Base-by-base conservation (phyloP, 805 yeast species). In the Candida endomychidarum region DNA sequence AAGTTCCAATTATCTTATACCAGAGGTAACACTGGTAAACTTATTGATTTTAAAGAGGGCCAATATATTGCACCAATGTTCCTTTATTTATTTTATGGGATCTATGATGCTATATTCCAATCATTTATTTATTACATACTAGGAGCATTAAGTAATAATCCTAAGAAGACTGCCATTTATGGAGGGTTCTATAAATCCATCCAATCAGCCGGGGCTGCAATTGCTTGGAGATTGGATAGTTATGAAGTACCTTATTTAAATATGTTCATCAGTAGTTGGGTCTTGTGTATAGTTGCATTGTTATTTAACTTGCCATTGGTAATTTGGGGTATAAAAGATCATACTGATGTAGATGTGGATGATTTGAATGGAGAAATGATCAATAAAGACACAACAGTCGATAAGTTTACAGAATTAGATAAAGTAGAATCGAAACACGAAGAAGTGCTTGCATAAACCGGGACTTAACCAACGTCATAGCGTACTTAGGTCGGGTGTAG, bases 121-220 rank as follows among this genome's bases (percentile, higher is more conserved):
- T 66, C 78, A 16, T 78, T 60, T 52, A 67, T 72, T 35, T 76
- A 77, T 59, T 80, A 83, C 80, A 47, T 75, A 29, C 62, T 80
- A 62, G 84, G 84, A 36, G 72, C 81, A 20, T 57, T 80, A 38
- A 67, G 81, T 43, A 79, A 80, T 56, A 71, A 74, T 52, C 71
- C 81, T 16, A 69, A 77, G 60, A 75, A 74, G 56, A 63, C 70
- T 14, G 78, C 81, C 15, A 58, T 78, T 47, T 74, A 75, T 50
- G 79, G 81, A 8, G 83, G 83, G 19, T 77, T 75, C 56, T 79
- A 78, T 65, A 80, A 80, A 62, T 78, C 81, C 36, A 58, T 80
- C 43, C 84, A 80, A 59, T 70, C 79, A 25, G 83, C 82, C 4
- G 82, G 81, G 50, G 78, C 80, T 9, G 83, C 80, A 17, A 65